Conservation (phyloP, 805 yeast genomes). For the Saccharomycopsis capsularis region DNA sequence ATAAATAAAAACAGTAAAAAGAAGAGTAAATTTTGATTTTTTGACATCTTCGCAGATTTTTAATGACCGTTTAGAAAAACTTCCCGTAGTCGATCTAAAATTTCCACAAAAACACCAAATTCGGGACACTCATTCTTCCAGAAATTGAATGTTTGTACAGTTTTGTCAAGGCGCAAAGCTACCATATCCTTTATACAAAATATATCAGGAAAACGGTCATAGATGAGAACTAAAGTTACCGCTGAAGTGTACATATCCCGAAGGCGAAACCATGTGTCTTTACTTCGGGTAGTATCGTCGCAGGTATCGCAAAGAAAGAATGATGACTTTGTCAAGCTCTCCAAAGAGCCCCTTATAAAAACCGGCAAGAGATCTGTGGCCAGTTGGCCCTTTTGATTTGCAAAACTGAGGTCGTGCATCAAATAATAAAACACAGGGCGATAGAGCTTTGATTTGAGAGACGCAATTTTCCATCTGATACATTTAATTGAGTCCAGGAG, state of each 20-base stretch:
- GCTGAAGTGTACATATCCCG: not conserved
- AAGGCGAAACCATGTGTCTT: constrained; percentile 3
- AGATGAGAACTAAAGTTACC: not conserved
- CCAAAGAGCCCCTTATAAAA: too few species aligned
- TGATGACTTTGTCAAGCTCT: too few species aligned
- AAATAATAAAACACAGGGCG: not conserved
- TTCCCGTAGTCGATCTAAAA: too few species aligned
- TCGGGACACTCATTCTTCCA: constrained; percentile 8
- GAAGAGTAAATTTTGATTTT: too few species aligned
- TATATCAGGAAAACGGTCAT: not conserved
- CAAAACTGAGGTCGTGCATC: too few species aligned
- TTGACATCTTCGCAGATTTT: too few species aligned
- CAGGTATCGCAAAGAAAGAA: too few species aligned
- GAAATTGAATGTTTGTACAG: not conserved
- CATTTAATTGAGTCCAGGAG: not conserved
- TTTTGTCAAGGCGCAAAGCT: not conserved
- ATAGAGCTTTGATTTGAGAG: not conserved
- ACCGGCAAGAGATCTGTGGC: too few species aligned
- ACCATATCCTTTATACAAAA: not conserved
- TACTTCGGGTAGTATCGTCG: constrained; percentile 1
- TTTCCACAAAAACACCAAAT: not conserved
- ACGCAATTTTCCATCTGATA: not conserved
- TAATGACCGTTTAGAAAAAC: too few species aligned
- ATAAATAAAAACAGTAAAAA: too few species aligned
- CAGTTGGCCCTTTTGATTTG: too few species aligned